Percentiles rank a stretch among this genome's conserved stretches.
These are phyloP conservation scores for Aspergillus nidulans DNA, from an alignment of 495 filamentous ascomycete species.

Conservation along the genomic window DNA sequence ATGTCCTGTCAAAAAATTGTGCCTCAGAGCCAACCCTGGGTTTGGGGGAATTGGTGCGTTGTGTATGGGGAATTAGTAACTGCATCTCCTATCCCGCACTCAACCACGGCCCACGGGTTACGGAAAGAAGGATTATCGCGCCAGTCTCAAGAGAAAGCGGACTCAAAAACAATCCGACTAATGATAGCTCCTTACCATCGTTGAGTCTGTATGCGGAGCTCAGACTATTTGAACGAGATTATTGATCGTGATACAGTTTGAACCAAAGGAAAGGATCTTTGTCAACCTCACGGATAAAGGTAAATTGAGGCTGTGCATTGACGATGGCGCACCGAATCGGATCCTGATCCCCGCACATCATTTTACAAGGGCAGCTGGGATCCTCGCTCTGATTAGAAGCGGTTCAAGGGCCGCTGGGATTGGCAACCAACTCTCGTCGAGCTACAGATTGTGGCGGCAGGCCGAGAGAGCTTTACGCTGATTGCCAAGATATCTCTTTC, in stretches of 20 bases:
- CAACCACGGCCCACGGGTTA: neutral
- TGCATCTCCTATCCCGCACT: neutral
- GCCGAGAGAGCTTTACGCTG: slow-evolving; percentile 10
- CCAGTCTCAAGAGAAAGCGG: neutral
- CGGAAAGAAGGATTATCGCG: neutral
- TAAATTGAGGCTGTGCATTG: slow-evolving; percentile 18
- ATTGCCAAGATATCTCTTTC: slow-evolving; percentile 9
- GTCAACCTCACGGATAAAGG: slow-evolving; percentile 11
- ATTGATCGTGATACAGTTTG: slow-evolving; percentile 6
- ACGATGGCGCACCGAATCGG: slow-evolving; percentile 9
- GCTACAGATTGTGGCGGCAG: slow-evolving; percentile 7
- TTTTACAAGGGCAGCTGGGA: slow-evolving; percentile 10
- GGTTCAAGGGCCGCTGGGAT: slow-evolving; percentile 1
- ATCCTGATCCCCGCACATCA: slow-evolving; percentile 15
- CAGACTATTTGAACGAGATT: no score
- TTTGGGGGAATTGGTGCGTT: slow-evolving; percentile 12
- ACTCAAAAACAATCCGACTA: slow-evolving; percentile 11
- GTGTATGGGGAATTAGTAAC: slow-evolving; percentile 14
- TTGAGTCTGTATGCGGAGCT: neutral
- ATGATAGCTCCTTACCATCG: slow-evolving; percentile 5
- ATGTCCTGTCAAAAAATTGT: slow-evolving; percentile 7
- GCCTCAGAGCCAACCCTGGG: slow-evolving; percentile 27
- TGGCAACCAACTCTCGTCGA: neutral
- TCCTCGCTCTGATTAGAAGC: slow-evolving; percentile 15
- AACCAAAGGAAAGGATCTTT: slow-evolving; percentile 4